Base-by-base conservation (phyloP, 2,329 filamentous ascomycete species). In the Aureobasidium zeae region DNA sequence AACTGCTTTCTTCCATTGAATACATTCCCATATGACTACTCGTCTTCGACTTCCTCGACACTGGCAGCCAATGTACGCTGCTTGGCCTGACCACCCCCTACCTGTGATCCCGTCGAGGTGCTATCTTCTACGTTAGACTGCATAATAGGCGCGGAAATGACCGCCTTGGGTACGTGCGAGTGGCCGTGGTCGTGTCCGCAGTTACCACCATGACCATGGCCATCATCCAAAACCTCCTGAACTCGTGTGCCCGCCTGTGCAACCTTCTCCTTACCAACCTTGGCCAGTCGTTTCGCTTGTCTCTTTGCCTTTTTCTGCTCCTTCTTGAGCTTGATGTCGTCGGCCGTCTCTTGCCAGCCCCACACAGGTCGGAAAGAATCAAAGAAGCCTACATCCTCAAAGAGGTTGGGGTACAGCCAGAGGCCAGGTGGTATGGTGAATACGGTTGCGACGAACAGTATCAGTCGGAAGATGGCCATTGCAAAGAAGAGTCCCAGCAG, bases 351-450 rank as follows among this genome's bases (percentile, higher is more conserved):
- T 63, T 98, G 91, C 91, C 91, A 98, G 48, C 86, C 91, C 89
- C 91, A 98, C 5, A 94, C 67, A 15, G 91, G 91, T 59, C 82
- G 82, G 74, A 98, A 98, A 57, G 85, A 93, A 62, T 98, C 91
- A 64, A 98, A 83, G 68, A 98, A 96, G 6, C 89, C 94, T 20
- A 98, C 91, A 60, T 98, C 91, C 63, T 98, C 91, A 70, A 95
- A 98, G 15, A 98, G 69, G 60, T 98, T 98, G 36, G 91, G 91
- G 67, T 89, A 98, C 32, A 98, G 73, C 91, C 91, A 98, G n/a
- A 98, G 72, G 56, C 91, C 91, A 2, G 91, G 91, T 3, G 88
- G 70, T 1, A 78, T 72, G 12, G 74, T 72, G 59, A 96, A 94
- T 65, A 94, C 87, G 16, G 91, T 96, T 61, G 94, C 67, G 60